Evolutionary conservation across 805 yeast species (phyloP), one percentile per base, ranked within the genome.

Genomic region (Suhomyces kilbournensis): DNA sequence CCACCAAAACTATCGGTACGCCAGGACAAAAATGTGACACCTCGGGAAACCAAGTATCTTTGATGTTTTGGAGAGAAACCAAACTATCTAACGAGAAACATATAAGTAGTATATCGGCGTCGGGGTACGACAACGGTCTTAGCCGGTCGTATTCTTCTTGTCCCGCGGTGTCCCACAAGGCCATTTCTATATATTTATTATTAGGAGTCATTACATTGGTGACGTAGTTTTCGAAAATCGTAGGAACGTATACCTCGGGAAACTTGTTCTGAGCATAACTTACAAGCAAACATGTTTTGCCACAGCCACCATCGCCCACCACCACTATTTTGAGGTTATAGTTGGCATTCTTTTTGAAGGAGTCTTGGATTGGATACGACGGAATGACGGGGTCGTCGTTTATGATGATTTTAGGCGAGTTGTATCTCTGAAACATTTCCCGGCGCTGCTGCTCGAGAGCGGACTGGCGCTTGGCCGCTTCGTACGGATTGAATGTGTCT

Each of bases 221-320:
- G 10, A 83, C 82, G 64, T 87, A 87, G 67, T 87, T 88, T 58
- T 88, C 96, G 70, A 90, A 88, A 26, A 90, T 85, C 0, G 94
- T 88, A 1, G 96, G 96, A 6, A 88, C 87, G 63, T 90, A 87
- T 7, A 78, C 76, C 44, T 79, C 80, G 1, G 96, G 94, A 64
- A 87, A 88, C 59, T 76, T 72, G 20, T 87, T 86, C 60, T 84
- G 83, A 3, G 89, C 79, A 64, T 85, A 90, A 17, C 88, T 69
- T n/a, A 74, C 77, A 53, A 88, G 63, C 59, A 90, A 67, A 60
- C 92, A 86, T 0, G 96, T 90, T 66, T 90, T 90, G n/a, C 97
- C 97, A 65, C 94, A 86, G 15, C 90, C 92, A 60, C 93, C 91
- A 67, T 90, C 97, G 7, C 97, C 96, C 8, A 90, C 94, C 25